Evolutionary conservation across 805 yeast genomes (phyloP), one percentile per base, ranked within the genome.

Genomic region (Saccharomycopsis sp.): DNA sequence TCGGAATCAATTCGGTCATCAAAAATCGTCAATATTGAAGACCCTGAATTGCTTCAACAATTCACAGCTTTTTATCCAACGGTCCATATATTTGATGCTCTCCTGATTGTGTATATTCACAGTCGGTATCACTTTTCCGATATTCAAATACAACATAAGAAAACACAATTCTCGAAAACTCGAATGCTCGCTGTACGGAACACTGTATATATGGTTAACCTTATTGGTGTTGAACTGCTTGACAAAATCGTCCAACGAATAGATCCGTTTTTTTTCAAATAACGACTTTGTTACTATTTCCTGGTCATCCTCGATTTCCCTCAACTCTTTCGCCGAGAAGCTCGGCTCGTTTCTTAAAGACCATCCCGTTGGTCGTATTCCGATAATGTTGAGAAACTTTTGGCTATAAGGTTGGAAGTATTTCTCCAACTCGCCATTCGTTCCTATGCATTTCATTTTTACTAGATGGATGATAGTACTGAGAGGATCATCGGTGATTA

Each of bases 111-210:
- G 65, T 7, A 70, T 63, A 57, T 81, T 82, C 2, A 92, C 99
- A 0, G 99, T 94, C 0, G 97, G 94, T 7, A 91, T 81, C 14
- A 89, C 79, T 47, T 75, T 65, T 0, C 71, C 70, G 62, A 82
- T 78, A 5, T 77, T 69, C 47, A 89, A 63, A 21, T 77, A 70
- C 1, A 79, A 72, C 21, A 85, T 79, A 66, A 92, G 89, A 56
- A 78, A 76, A 12, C 85, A 76, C 44, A 94, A 74, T 65, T 94
- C 99, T 44, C 87, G 73, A 65, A 84, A 92, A 58, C 96, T 89
- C 9, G 97, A 89, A 71, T 94, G 99, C 67, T 94, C 99, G 66
- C 95, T 86, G 66, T 94, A 94, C 0, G 99, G 98, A 1, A 91
- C 80, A 9, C 79, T 70, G 63, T 85, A 84, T 0, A 82, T 73